Evolutionary conservation across 2,329 filamentous ascomycete genomes (phyloP).

Genomic region (Botrytis squamosa): DNA sequence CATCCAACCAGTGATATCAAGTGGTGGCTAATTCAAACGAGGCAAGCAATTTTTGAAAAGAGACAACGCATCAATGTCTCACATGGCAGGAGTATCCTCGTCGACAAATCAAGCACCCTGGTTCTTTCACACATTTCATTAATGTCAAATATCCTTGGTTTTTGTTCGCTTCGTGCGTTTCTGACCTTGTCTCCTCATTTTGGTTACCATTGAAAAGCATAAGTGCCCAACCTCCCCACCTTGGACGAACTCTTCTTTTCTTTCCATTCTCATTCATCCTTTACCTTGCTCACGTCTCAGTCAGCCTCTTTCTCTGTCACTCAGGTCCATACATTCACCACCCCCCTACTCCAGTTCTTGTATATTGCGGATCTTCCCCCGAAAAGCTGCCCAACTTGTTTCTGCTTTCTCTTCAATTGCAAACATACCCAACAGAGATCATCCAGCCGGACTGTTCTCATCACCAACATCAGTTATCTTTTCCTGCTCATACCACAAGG

Average conservation of each 20-base stretch:
- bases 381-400: constrained; percentile 17
- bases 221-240: constrained; percentile 32
- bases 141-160: constrained; percentile 17
- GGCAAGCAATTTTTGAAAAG: constrained; percentile 1
- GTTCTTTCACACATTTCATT: constrained; percentile 8
- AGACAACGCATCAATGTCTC: constrained; percentile 39
- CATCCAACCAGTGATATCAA: constrained; percentile 6
- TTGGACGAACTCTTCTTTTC: constrained; percentile 24
- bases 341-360: constrained; percentile 11
- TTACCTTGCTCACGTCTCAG: constrained; percentile 18
- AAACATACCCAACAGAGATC: constrained; percentile 21
- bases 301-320: constrained; percentile 25
- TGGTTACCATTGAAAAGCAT: constrained; percentile 29
- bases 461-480: constrained; percentile 20
- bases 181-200: constrained; percentile 16
- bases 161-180: constrained; percentile 16
- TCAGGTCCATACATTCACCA: constrained; percentile 24
- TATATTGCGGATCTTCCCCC: constrained; percentile 21
- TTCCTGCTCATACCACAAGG: constrained; percentile 23
- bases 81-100: constrained; percentile 20
- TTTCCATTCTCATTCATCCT: constrained; percentile 26
- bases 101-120: constrained; percentile 6
- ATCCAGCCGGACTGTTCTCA: constrained; percentile 22
- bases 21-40: constrained; percentile 14
- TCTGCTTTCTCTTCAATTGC: constrained; percentile 20